Evolutionary conservation across 2,329 filamentous ascomycete genomes (phyloP).

Genomic region (Fusarium chaquense): DNA sequence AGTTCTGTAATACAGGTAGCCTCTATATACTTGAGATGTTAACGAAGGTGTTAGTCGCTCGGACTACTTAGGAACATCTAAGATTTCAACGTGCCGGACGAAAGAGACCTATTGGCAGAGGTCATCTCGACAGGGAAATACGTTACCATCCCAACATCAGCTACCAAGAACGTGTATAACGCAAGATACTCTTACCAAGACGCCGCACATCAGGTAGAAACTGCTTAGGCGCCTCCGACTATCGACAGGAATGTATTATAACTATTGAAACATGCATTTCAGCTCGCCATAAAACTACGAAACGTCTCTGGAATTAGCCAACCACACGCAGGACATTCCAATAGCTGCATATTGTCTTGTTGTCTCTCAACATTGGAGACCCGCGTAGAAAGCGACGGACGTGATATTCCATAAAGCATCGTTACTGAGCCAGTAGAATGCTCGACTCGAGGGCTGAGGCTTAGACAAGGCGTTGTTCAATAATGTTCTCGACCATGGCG

Average conservation of each 20-base stretch:
- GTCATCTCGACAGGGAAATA: neutral
- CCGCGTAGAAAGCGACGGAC: neutral
- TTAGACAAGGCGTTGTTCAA: neutral
- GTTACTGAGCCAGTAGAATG: neutral
- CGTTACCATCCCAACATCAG: neutral
- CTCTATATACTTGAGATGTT: neutral
- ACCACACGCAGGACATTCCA: neutral
- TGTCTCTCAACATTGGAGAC: neutral
- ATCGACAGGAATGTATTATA: neutral
- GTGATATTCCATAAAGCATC: neutral
- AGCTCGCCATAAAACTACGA: neutral
- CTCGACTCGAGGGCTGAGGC: neutral
- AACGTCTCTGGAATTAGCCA: neutral
- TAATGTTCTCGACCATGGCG: neutral
- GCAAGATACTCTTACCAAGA: neutral
- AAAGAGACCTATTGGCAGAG: neutral
- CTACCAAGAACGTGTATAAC: rapidly evolving
- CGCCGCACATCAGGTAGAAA: neutral
- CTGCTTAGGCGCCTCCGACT: neutral
- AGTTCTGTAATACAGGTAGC: neutral
- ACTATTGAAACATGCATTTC: neutral
- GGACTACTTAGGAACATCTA: neutral
- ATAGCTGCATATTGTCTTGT: neutral
- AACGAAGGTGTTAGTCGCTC: neutral
- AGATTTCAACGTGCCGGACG: neutral